Percentiles rank a stretch among this genome's conserved stretches.
Evolutionary conservation across 805 yeast species (phyloP).

Genomic region (Wickerhamiella kazuoi): DNA sequence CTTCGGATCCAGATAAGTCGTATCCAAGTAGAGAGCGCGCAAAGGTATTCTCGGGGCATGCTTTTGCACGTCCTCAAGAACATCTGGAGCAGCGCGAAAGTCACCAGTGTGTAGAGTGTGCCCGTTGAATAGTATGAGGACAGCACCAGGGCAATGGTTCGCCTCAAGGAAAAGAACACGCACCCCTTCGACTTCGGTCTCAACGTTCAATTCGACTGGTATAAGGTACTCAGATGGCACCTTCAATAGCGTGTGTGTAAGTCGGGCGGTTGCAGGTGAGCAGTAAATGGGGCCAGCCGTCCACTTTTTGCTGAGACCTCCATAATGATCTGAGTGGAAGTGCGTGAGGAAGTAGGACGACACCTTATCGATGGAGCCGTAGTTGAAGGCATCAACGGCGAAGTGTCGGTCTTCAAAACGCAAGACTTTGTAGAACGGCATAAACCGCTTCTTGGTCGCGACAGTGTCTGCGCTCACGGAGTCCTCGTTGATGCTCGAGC

Average conservation of each 20-base stretch:
- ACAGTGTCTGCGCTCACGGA: too few relatives aligned
- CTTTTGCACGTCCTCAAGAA: slow-evolving; percentile 22
- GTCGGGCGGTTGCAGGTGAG: slow-evolving; percentile 46
- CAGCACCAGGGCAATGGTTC: slow-evolving; percentile 95
- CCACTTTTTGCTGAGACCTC: slow-evolving; percentile 72
- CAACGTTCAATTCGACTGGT: slow-evolving; percentile 27
- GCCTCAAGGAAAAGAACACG: slow-evolving; percentile 59
- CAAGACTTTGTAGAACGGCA: slow-evolving; percentile 21
- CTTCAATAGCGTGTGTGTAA: slow-evolving; percentile 37
- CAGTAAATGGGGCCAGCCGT: slow-evolving; percentile 52
- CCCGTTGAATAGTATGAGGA: slow-evolving; percentile 51
- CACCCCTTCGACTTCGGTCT: slow-evolving; percentile 26
- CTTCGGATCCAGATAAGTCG: slow-evolving; percentile 67
- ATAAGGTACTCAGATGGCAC: slow-evolving; percentile 30
- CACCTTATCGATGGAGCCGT: slow-evolving; percentile 20
- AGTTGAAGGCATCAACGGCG: slow-evolving; percentile 25
- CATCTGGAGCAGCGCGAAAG: slow-evolving; percentile 48
- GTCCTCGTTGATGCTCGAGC: too few relatives aligned
- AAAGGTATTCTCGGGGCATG: slow-evolving; percentile 12
- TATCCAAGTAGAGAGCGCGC: slow-evolving; percentile 54
- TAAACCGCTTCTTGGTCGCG: slow-evolving; percentile 1
- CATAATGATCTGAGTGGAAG: slow-evolving; percentile 89
- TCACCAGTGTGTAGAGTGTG: slow-evolving; percentile 73
- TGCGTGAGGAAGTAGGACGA: slow-evolving; percentile 30
- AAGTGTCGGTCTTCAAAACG: slow-evolving; percentile 15